Percentiles rank a stretch among this genome's conserved stretches.
Evolutionary conservation across 2,329 filamentous ascomycete genomes (phyloP).

Genomic region (Xylaria hypoxylon): DNA sequence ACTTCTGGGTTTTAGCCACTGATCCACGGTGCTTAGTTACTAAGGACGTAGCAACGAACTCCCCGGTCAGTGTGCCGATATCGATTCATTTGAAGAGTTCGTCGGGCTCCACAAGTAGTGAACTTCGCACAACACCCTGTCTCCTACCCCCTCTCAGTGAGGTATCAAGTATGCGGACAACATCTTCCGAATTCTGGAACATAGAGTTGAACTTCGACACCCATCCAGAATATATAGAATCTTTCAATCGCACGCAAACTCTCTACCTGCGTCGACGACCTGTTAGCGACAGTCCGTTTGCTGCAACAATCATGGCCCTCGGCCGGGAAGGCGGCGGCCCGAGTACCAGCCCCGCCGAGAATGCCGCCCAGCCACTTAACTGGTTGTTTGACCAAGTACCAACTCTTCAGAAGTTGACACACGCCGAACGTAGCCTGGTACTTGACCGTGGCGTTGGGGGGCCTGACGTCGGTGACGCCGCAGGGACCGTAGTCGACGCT

Average conservation of each 20-base stretch:
- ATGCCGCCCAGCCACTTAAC: slow-evolving; percentile 65
- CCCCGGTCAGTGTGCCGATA: slow-evolving; percentile 80
- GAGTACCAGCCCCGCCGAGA: slow-evolving; percentile 51
- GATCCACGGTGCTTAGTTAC: slow-evolving; percentile 90
- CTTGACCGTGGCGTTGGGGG: slow-evolving; percentile 65
- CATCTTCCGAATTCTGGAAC: slow-evolving; percentile 80
- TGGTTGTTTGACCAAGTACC: slow-evolving; percentile 77
- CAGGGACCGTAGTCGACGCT: slow-evolving; percentile 71
- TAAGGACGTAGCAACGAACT: slow-evolving; percentile 85
- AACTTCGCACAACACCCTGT: slow-evolving; percentile 66
- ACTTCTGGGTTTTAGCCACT: slow-evolving; percentile 95
- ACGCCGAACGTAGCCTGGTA: slow-evolving; percentile 74
- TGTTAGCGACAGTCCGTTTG: slow-evolving; percentile 75
- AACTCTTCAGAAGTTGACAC: slow-evolving; percentile 64
- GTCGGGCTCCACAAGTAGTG: slow-evolving; percentile 36
- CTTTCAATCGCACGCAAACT: slow-evolving; percentile 77
- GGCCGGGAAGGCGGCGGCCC: slow-evolving; percentile 60
- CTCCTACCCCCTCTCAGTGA: slow-evolving; percentile 73
- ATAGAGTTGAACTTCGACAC: slow-evolving; percentile 78
- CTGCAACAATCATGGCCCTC: slow-evolving; percentile 78
- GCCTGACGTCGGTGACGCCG: slow-evolving; percentile 58
- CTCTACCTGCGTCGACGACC: slow-evolving; percentile 79
- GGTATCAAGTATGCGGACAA: slow-evolving; percentile 69
- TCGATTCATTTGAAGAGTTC: slow-evolving; percentile 68
- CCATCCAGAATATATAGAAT: slow-evolving; percentile 69